phyloP scores from a whole-genome alignment of 148 eudicot genomes.

The Talinum fruticosum region DNA sequence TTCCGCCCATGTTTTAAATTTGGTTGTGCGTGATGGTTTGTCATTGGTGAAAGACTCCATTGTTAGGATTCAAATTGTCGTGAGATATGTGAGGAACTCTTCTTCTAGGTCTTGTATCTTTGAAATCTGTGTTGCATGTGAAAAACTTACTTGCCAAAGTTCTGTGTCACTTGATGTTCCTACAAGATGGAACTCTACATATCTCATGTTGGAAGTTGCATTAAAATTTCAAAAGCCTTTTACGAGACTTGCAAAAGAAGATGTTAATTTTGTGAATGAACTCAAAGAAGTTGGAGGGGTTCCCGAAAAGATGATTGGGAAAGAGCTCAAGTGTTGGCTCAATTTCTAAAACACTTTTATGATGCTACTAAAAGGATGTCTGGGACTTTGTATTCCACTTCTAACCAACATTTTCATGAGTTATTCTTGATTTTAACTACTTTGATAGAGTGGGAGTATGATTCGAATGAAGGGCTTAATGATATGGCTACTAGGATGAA shows the following conservation, averaged over 20 bases:
- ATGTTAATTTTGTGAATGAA: background rate
- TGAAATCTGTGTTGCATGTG: background rate
- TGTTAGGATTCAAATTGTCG: background rate
- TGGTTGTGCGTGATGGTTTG: background rate
- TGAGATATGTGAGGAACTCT: constrained; percentile 10
- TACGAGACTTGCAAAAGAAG: background rate
- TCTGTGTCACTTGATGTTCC: background rate
- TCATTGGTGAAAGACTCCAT: background rate
- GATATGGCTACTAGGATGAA: background rate
- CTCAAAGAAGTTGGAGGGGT: background rate
- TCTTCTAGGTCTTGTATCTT: background rate
- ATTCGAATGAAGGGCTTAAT: background rate
- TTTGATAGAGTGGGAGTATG: background rate
- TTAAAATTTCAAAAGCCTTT: constrained; percentile 5
- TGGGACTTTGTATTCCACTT: background rate
- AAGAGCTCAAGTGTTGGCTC: background rate
- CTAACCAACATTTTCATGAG: constrained; percentile 12
- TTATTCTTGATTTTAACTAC: background rate
- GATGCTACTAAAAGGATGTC: constrained; percentile 11
- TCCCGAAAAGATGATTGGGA: constrained; percentile 1
- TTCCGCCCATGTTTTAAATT: background rate
- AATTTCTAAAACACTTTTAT: constrained; percentile 2
- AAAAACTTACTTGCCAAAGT: background rate
- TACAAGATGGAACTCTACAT: constrained; percentile 7
- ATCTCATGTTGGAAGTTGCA: background rate